These are phyloP conservation scores for Fusarium haematococcum DNA, from an alignment of 2,329 filamentous ascomycete genomes.

Conservation along the genomic window DNA sequence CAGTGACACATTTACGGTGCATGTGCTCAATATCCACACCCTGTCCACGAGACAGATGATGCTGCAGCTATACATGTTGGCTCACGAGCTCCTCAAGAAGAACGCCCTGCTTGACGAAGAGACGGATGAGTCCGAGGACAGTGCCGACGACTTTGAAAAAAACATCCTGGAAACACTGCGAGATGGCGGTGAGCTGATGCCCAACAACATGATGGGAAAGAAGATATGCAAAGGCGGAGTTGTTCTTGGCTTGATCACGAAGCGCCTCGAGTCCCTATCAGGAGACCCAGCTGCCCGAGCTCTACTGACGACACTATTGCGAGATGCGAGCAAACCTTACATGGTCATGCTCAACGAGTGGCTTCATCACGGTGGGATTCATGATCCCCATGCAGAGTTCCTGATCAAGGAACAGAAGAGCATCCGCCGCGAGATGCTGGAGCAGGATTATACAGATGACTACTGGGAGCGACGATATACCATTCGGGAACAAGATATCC, in stretches of 20 bases:
- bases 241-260: constrained; percentile 88
- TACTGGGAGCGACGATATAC: constrained; percentile 99
- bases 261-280: constrained; percentile 87
- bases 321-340: constrained; percentile 92
- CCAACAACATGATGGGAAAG: constrained; percentile 83
- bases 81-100: constrained; percentile 86
- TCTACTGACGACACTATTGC: constrained; percentile 82
- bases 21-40: constrained; percentile 92
- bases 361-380: constrained; percentile 95
- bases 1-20: constrained; percentile 88
- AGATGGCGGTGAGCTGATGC: constrained; percentile 85
- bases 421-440: constrained; percentile 88
- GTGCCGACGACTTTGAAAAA: constrained; percentile 88
- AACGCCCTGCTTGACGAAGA: constrained; percentile 90
- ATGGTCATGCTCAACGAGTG: constrained; percentile 99
- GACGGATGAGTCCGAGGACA: constrained; percentile 77
- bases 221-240: constrained; percentile 98
- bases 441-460: constrained; percentile 98
- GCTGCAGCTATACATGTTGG: constrained; percentile 87
- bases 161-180: constrained; percentile 91
- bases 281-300: constrained; percentile 90
- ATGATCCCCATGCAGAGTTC: constrained; percentile 93
- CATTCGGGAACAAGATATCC: constrained; percentile 89
- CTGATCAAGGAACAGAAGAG: constrained; percentile 96
- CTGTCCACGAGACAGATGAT: constrained; percentile 93